These are phyloP conservation scores for Acanthamoeba sp. DNA, from an alignment of 208 protist species.

Conservation along the genomic window DNA sequence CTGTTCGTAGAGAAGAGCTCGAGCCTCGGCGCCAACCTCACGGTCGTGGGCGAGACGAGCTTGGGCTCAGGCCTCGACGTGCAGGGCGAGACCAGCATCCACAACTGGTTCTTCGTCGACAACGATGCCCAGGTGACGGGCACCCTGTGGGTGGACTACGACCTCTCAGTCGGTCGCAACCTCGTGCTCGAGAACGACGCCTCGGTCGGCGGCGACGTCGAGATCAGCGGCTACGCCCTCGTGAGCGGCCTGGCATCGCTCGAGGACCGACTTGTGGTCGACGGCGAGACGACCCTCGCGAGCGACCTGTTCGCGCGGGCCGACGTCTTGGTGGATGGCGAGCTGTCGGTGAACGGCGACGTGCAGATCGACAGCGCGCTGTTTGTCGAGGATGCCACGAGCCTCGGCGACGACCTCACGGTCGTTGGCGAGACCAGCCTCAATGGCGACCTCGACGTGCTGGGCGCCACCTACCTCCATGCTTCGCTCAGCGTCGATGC, in stretches of 20 bases:
- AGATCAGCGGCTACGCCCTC: not conserved
- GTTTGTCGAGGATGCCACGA: not conserved
- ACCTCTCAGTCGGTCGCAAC: not conserved
- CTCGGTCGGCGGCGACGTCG: not conserved
- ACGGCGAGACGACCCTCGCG: not conserved
- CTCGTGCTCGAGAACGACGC: not conserved
- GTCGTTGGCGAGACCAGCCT: not conserved
- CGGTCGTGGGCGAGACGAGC: not conserved
- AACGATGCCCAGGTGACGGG: not conserved
- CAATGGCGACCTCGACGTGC: not conserved
- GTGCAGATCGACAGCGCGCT: not conserved
- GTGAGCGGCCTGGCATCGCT: not conserved
- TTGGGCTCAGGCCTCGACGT: not conserved
- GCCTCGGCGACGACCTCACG: not conserved
- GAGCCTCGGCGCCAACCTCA: not conserved
- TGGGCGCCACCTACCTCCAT: not conserved
- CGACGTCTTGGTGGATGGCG: not conserved
- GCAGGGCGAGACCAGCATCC: not conserved
- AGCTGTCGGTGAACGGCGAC: not conserved
- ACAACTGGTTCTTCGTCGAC: not conserved
- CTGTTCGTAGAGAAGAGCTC: slow-evolving; percentile 17
- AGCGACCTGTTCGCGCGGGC: not conserved
- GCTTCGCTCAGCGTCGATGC: not conserved
- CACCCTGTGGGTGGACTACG: not conserved
- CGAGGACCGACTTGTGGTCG: not conserved